Evolutionary conservation across 2,329 filamentous ascomycete genomes (phyloP).

Genomic region (Claviceps sorghi): DNA sequence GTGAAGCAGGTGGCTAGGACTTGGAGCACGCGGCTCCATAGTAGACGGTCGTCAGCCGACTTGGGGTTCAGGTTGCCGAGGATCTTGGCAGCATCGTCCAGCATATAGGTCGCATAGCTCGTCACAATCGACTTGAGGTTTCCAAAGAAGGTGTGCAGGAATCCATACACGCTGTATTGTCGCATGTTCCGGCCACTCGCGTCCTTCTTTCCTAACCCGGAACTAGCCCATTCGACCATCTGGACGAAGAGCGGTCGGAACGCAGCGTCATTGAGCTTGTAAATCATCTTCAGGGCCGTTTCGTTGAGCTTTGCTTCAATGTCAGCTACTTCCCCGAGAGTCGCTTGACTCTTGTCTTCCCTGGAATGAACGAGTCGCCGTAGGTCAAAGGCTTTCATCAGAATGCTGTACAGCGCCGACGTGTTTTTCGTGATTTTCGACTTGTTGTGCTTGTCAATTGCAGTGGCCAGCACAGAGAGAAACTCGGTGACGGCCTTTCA

Average conservation of each 20-base stretch:
- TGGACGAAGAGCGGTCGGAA: slow-evolving; percentile 85
- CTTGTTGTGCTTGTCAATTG: slow-evolving; percentile 68
- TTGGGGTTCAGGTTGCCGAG: slow-evolving; percentile 38
- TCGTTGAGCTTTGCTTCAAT: slow-evolving; percentile 55
- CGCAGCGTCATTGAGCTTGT: slow-evolving; percentile 87
- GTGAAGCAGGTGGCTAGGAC: slow-evolving; percentile 65
- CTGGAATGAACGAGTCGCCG: slow-evolving; percentile 40
- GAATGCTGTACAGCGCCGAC: slow-evolving; percentile 48
- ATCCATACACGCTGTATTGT: slow-evolving; percentile 65
- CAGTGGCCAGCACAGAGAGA: slow-evolving; percentile 52
- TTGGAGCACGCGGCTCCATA: slow-evolving; percentile 56
- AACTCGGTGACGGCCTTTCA: slow-evolving; percentile 50
- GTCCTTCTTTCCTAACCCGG: slow-evolving; percentile 48
- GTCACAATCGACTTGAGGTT: slow-evolving; percentile 89
- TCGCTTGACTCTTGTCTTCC: slow-evolving; percentile 29
- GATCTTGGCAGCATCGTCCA: slow-evolving; percentile 58
- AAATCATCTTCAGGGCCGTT: slow-evolving; percentile 73
- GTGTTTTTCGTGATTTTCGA: slow-evolving; percentile 63
- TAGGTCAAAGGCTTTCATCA: slow-evolving; percentile 48
- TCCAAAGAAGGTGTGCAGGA: slow-evolving; percentile 66
- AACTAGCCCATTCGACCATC: slow-evolving; percentile 67
- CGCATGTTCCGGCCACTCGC: slow-evolving; percentile 42
- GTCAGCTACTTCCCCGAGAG: slow-evolving; percentile 33
- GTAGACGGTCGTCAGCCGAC: slow-evolving; percentile 32
- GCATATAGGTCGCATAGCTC: slow-evolving; percentile 71